phyloP scores from a whole-genome alignment of 495 filamentous ascomycete species.

The Xanthoparmelia taractica region DNA sequence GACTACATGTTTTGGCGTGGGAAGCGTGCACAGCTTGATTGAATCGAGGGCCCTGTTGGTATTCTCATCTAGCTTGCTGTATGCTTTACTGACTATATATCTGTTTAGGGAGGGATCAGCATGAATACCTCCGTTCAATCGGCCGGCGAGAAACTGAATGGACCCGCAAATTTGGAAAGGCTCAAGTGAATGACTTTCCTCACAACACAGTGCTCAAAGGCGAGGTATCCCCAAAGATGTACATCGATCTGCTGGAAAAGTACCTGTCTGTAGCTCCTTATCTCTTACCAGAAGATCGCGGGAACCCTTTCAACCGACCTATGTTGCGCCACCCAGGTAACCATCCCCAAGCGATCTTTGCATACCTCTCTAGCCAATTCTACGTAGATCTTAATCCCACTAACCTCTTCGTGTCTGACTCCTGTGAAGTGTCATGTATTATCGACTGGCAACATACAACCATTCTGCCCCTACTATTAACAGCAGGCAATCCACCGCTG shows the following conservation, averaged over 20 bases:
- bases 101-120: neutral
- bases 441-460: constrained; percentile 34
- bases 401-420: constrained; percentile 30
- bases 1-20: constrained; percentile 36
- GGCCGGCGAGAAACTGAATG: neutral
- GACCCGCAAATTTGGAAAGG: neutral
- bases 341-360: constrained; percentile 1
- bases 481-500: constrained; percentile 28
- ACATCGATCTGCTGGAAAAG: constrained; percentile 26
- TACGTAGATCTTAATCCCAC: constrained; percentile 27
- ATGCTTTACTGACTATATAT: neutral
- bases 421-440: constrained; percentile 29
- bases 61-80: neutral
- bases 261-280: constrained; percentile 28
- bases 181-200: constrained; percentile 22
- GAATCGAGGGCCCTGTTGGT: constrained; percentile 37
- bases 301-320: constrained; percentile 15
- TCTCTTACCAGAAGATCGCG: constrained; percentile 21
- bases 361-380: neutral
- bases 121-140: constrained; percentile 9
- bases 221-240: constrained; percentile 14
- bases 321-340: constrained; percentile 25
- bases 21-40: constrained; percentile 26
- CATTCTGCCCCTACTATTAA: constrained; percentile 28
- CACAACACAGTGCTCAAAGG: constrained; percentile 27